Conservation (phyloP, 1,139 yeast genomes). For the Kodamaea alishanica region DNA sequence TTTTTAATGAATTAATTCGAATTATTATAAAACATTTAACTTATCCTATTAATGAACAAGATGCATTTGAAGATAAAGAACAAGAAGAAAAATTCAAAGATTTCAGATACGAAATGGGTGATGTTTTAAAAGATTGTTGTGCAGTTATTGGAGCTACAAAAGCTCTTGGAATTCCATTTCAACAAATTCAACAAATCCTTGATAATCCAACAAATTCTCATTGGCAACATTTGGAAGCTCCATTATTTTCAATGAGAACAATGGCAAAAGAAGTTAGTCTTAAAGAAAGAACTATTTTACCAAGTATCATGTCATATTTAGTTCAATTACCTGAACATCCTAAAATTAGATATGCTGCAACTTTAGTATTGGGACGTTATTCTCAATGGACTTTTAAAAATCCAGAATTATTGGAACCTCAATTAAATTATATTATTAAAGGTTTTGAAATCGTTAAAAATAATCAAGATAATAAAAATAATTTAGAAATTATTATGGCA, state of each 20-base stretch:
- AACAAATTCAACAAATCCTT: constrained; percentile 43
- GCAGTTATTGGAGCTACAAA: constrained; percentile 75
- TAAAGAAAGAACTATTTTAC: constrained; percentile 65
- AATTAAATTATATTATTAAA: constrained; percentile 75
- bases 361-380: constrained; percentile 88
- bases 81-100: constrained; percentile 91
- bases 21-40: constrained; percentile 69
- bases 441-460: constrained; percentile 55
- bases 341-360: constrained; percentile 86
- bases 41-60: constrained; percentile 58
- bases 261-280: constrained; percentile 89
- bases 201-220: constrained; percentile 28
- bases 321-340: constrained; percentile 80
- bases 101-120: constrained; percentile 95
- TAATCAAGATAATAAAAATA: constrained; percentile 11
- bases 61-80: constrained; percentile 58
- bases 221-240: constrained; percentile 92
- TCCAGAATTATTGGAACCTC: constrained; percentile 77
- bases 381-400: constrained; percentile 93
- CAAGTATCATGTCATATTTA: constrained; percentile 70
- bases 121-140: constrained; percentile 91
- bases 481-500: constrained; percentile 65
- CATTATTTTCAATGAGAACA: constrained; percentile 83
- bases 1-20: constrained; percentile 61
- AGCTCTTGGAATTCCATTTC: constrained; percentile 64